Base-by-base conservation (phyloP, 2,329 filamentous ascomycete species). In the Fusarium heterosporum region DNA sequence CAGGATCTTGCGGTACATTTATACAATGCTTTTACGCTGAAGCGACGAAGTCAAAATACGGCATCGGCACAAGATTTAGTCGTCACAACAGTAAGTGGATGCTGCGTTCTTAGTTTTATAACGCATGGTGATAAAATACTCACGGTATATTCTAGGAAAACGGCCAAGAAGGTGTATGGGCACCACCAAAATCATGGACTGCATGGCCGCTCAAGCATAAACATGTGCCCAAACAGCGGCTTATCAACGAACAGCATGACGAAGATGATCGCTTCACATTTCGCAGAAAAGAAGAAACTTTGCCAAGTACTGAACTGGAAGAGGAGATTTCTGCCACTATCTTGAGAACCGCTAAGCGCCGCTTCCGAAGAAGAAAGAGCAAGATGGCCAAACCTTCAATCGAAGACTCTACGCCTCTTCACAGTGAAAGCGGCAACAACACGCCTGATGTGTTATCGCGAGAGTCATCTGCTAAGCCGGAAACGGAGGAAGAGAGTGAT, bases 181-280 rank as follows among this genome's bases (percentile, higher is more conserved):
- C 76, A 6, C 85, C 85, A 3, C 82, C 86, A 1, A 87, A 85
- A 59, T 67, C 75, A 6, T 97, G 95, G 94, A 92, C 92, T 17
- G 91, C 93, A 1, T 97, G 95, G 95, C 95, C 95, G 6, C 76
- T 96, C 73, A 83, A 83, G 19, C 81, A 85, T 6, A 78, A 82
- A 9, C 79, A 84, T 26, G 88, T 96, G 9, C 92, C 91, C 3
- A 79, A 81, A 16, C 80, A 83, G 14, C 80, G 81, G 19, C 84
- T 91, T 62, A 75, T 81, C 50, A 82, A 80, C 67, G 80, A 75
- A 62, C 75, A 75, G 9, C 71, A 77, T 9, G 82, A 87, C 47
- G 79, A 81, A 8, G 79, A 85, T 52, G 84, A 87, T 29, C 74
- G 71, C 13, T 87, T 83, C 72, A 88, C 83, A 0, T 79, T 87